These are phyloP conservation scores for Daldinia sp. DNA, from an alignment of 2,329 filamentous ascomycete species.

Conservation along the genomic window DNA sequence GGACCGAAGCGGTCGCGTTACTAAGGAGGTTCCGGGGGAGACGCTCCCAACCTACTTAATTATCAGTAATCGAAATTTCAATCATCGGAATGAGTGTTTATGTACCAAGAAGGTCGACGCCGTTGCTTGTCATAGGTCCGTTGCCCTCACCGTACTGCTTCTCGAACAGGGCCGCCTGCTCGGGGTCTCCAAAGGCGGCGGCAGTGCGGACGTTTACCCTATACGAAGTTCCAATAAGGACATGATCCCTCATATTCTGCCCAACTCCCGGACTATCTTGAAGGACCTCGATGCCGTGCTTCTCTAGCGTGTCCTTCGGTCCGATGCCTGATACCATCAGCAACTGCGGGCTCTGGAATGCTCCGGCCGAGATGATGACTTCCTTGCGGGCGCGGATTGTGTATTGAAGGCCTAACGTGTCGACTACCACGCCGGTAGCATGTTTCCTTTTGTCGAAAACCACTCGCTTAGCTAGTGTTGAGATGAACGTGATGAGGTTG, in stretches of 20 bases:
- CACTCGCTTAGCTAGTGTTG: constrained; percentile 56
- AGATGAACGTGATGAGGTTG: constrained; percentile 18
- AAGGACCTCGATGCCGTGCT: constrained; percentile 62
- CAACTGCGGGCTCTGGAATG: constrained; percentile 57
- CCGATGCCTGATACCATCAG: constrained; percentile 58
- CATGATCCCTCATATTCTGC: constrained; percentile 68
- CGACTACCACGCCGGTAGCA: constrained; percentile 48
- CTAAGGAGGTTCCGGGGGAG: constrained; percentile 21
- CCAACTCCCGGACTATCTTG: constrained; percentile 69
- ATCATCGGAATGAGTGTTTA: not conserved
- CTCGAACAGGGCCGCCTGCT: constrained; percentile 6
- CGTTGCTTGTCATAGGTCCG: constrained; percentile 18
- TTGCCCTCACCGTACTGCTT: constrained; percentile 17
- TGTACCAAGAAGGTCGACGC: constrained; percentile 21
- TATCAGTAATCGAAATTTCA: not conserved
- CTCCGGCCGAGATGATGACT: constrained; percentile 57
- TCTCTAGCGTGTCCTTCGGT: constrained; percentile 47
- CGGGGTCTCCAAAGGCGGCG: constrained; percentile 19
- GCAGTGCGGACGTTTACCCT: constrained; percentile 22
- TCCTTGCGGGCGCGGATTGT: constrained; percentile 51
- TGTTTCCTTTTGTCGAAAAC: constrained; percentile 57
- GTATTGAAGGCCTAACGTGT: constrained; percentile 40
- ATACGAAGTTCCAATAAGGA: constrained; percentile 47
- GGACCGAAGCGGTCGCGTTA: constrained; percentile 24
- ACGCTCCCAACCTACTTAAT: constrained; percentile 19